These are phyloP conservation scores for Trifolium fragiferum DNA, from an alignment of 306 rosid genomes.

Conservation along the genomic window DNA sequence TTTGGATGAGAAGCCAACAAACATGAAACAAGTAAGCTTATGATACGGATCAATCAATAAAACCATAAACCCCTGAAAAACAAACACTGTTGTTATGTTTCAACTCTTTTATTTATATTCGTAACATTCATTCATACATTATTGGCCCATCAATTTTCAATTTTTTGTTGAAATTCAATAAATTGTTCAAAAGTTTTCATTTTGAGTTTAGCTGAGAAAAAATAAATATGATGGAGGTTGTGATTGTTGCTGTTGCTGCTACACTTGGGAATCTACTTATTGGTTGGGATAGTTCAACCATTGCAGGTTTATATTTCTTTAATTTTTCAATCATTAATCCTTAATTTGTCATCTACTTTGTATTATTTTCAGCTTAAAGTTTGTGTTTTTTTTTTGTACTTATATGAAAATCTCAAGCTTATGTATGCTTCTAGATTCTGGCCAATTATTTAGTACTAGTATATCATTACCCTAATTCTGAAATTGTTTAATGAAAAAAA, in stretches of 20 bases:
- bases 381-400: not conserved
- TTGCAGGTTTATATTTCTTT: conserved; percentile 23
- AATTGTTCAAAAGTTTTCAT: conserved; percentile 5
- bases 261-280: conserved; percentile 86
- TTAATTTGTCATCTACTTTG: not conserved
- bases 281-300: conserved; percentile 98
- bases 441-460: no score
- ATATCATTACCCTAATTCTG: not conserved
- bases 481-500: not conserved
- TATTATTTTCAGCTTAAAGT: no score
- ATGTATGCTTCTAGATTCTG: not conserved
- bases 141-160: not conserved
- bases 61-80: not conserved
- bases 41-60: not conserved
- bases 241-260: conserved; percentile 83
- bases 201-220: not conserved
- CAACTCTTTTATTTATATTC: not conserved
- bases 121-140: not conserved
- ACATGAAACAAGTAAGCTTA: not conserved
- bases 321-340: not conserved
- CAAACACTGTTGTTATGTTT: not conserved
- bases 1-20: not conserved
- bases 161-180: conserved; percentile 17
- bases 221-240: conserved; percentile 71
- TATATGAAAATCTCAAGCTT: not conserved